phyloP scores from a whole-genome alignment of 176 grass and related monocot species.

The Ensete glaucum region DNA sequence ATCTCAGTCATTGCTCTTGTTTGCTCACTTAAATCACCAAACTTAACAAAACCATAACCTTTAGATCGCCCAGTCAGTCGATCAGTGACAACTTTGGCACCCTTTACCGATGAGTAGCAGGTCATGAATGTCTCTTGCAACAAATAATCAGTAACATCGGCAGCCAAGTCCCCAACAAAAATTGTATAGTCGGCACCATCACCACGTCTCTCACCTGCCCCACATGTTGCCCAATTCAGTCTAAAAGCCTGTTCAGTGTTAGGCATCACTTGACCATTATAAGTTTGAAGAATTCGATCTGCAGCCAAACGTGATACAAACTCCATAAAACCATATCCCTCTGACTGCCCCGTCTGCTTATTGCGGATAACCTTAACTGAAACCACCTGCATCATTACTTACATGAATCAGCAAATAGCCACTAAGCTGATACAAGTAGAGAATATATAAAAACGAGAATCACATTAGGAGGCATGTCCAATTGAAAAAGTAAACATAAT shows the following conservation, averaged over 20 bases:
- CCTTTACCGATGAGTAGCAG: constrained; percentile 79
- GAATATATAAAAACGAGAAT: not conserved
- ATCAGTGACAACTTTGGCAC: constrained; percentile 93
- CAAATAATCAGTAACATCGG: constrained; percentile 92
- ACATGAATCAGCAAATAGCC: not conserved
- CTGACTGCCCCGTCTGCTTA: constrained; percentile 10
- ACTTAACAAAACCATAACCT: constrained; percentile 95
- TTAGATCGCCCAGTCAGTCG: constrained; percentile 82
- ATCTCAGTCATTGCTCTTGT: constrained; percentile 93
- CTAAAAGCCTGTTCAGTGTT: constrained; percentile 17
- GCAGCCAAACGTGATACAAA: not conserved
- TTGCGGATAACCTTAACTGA: constrained; percentile 19
- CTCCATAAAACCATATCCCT: constrained; percentile 22
- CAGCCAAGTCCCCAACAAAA: constrained; percentile 86
- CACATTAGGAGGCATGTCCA: not conserved
- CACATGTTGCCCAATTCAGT: constrained; percentile 73
- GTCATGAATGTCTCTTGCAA: constrained; percentile 80
- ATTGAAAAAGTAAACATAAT: not conserved
- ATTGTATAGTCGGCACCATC: constrained; percentile 78
- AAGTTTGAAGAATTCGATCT: constrained; percentile 8
- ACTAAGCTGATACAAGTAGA: not conserved
- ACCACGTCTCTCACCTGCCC: constrained; percentile 82
- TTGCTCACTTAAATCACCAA: constrained; percentile 74
- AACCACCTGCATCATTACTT: not conserved
- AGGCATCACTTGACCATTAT: constrained; percentile 24